Evolutionary conservation across 2,329 filamentous ascomycete genomes (phyloP), one percentile per base, ranked within the genome.

Genomic region (Fulvia fulva): DNA sequence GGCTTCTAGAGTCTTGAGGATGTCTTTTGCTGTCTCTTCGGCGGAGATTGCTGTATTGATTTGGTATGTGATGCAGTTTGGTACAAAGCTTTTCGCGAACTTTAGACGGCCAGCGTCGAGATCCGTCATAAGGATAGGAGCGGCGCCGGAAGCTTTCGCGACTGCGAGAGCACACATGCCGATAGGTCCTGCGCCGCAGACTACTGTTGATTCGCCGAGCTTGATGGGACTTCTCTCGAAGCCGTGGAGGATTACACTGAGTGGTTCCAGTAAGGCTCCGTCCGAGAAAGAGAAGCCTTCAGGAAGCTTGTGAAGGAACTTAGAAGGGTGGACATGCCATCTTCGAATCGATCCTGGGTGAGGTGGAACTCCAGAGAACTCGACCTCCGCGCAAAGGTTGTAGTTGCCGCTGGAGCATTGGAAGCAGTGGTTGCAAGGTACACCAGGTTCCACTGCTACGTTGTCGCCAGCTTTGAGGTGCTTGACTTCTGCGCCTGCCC

Each of bases 231-330:
- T 59, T 63, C 76, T 73, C 44, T 74, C 68, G 53, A 76, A 76
- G n/a, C 77, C 78, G 61, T 79, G 77, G 30, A 81, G 73, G 5
- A 76, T 77, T 0, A 81, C 78, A 11, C 73, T 75, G 1, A 78
- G 72, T 3, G 78, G 78, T 79, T 97, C 93, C 67, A 97, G 85
- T 56, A 97, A 78, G 1, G 93, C 92, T 55, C 91, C 93, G 75
- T 97, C 91, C 69, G 92, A 87, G 57, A 92, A 80, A 0, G 82
- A 86, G 55, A 97, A 85, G 63, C 79, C 76, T 11, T 87, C 84
- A 0, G 92, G 91, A 1, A 97, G 83, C 77, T 90, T 90, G 78
- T 94, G 95, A 81, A 91, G 94, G 73, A 94, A 96, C 72, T 95
- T 90, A 63, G 87, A 84, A 0, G 91, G 90, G 4, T 92, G 82